phyloP scores from a whole-genome alignment of 768 basidiomycete species.

The Rhodotorula paludigena region DNA sequence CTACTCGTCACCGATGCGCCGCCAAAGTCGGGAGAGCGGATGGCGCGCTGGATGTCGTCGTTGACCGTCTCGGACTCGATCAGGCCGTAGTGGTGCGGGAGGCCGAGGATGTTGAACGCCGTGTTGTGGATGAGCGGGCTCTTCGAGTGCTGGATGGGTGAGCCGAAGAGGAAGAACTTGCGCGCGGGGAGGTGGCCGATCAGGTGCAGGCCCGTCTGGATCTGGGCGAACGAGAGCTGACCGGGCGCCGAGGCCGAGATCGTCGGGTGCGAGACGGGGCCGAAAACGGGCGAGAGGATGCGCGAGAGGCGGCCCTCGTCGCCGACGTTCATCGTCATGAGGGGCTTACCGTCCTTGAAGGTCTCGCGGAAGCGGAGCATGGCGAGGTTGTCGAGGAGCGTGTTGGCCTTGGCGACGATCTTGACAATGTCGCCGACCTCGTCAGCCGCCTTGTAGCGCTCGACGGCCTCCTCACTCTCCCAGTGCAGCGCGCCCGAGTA shows the following conservation, averaged over 20 bases:
- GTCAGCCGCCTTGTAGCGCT: conserved; percentile 64
- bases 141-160: conserved; percentile 79
- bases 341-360: conserved; percentile 61
- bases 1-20: conserved; percentile 84
- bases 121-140: conserved; percentile 92
- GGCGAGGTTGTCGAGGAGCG: conserved; percentile 69
- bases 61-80: conserved; percentile 67
- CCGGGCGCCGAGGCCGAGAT: conserved; percentile 87
- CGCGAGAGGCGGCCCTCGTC: conserved; percentile 78
- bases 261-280: conserved; percentile 81
- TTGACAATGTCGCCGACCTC: conserved; percentile 82
- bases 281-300: conserved; percentile 76
- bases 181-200: conserved; percentile 70
- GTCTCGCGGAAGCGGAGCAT: conserved; percentile 66
- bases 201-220: conserved; percentile 73
- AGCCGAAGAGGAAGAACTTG: conserved; percentile 81
- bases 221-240: conserved; percentile 80
- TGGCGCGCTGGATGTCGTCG: conserved; percentile 60
- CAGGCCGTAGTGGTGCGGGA: conserved; percentile 76
- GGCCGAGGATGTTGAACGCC: conserved; percentile 69
- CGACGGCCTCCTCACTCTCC: conserved; percentile 62
- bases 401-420: conserved; percentile 77
- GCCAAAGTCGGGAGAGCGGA: conserved; percentile 70
- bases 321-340: conserved; percentile 90
- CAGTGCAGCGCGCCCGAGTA: conserved; percentile 81